Evolutionary conservation across 169 alveolate species (phyloP), one percentile per base, ranked within the genome.

Genomic region (Babesia gibsoni): DNA sequence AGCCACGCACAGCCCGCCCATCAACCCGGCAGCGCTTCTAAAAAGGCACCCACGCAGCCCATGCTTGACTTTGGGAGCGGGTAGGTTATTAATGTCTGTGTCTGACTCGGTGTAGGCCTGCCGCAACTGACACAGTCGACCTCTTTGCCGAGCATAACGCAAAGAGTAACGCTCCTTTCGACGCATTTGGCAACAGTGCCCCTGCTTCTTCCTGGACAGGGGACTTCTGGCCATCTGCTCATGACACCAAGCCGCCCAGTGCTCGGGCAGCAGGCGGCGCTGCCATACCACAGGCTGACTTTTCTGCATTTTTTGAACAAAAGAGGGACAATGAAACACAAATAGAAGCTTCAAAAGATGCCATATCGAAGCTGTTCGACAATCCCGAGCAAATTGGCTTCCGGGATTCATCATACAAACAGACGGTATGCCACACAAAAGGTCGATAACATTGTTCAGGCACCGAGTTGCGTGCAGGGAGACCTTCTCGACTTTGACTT

Each of bases 261-360:
- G 39, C 59, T 20, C 52, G 20, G 10, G 52, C 54, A 8, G 50
- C 70, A n/a, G 61, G 56, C 53, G 58, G 27, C 4, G 80, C 30
- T 22, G 16, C 14, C 16, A 39, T 39, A 39, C 48, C 48, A 39
- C 14, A 39, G n/a, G n/a, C n/a, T n/a, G n/a, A n/a, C n/a, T n/a
- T n/a, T n/a, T n/a, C n/a, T n/a, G n/a, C n/a, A 39, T 27, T 39
- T 42, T 20, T 32, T 27, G 77, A 50, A 5, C 1, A 39, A 9
- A 9, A 41, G 42, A 66, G 52, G 18, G 22, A 67, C 32, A 25
- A 69, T 29, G 89, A 88, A 32, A 87, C 92, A 37, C 77, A 83
- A 58, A 84, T 88, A 10, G 90, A 88, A 42, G 92, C 92, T 4
- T 90, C 92, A 27, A 88, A 88, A 48, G 74, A 82, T 56, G 77